Evolutionary conservation across 495 filamentous ascomycete genomes (phyloP), one percentile per base, ranked within the genome.

Genomic region (Chaetomidium leptoderma): DNA sequence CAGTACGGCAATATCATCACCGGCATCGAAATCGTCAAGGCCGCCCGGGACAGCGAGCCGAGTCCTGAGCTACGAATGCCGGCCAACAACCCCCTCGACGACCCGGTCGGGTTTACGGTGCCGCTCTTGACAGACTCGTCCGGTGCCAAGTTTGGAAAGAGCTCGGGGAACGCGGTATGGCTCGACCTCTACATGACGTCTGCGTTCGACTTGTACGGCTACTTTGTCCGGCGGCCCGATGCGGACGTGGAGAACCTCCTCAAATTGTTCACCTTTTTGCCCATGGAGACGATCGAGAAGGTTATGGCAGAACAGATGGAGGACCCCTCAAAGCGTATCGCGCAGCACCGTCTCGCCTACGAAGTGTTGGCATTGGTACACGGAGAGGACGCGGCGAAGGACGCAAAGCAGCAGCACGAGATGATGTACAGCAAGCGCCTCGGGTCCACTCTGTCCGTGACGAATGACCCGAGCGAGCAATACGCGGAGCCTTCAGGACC

Each of bases 1-100:
- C 93, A 99, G 70, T 99, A 84, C 70, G 93, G 93, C 58, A 99
- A 99, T 68, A 97, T 99, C 59, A 78, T 95, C 6, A 85, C 92
- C 39, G 93, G 93, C 23, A 87, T 96, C 67, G 89, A 96, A 37
- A 81, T 87, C 3, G 76, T 97, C 60, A 90, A 90, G 65, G 72
- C 84, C 27, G 82, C 88, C 36, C 80, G 82, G 32, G 83, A 80
- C 44, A 82, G 77, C 50, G 74, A 81, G 51, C 71, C 74, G 2
- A 67, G 78, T 55, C 71, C 72, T 0, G n/a, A 30, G 0, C 37
- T 46, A 1, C 65, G 40, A 49, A 52, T 70, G 0, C 68, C 63
- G 8, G 36, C 43, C 24, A 47, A 54, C 1, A 57, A 59, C 36
- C 70, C 78, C 43, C 73, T 72, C 29, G 70, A 78, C 53, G 72